Conservation (phyloP, 805 yeast species). For the Kluyveromyces lactis region DNA sequence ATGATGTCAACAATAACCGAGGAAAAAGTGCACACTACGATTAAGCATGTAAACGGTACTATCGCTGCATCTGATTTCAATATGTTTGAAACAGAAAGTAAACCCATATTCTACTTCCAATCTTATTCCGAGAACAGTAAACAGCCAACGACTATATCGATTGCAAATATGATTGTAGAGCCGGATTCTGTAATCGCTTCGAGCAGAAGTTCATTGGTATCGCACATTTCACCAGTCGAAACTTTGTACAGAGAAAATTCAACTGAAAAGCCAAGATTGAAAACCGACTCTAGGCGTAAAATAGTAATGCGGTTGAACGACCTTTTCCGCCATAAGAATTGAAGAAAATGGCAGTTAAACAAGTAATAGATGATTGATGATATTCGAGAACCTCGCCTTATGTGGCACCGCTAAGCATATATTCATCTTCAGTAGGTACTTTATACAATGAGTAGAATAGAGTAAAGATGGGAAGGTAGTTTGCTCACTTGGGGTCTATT, state of each 20-base stretch:
- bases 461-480: too few species aligned
- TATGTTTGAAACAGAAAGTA: constrained; percentile 1
- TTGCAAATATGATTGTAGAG: background rate
- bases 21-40: background rate
- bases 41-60: constrained; percentile 1
- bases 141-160: background rate
- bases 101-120: constrained; percentile 1
- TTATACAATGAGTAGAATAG: too few species aligned
- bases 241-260: background rate
- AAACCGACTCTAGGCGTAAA: background rate
- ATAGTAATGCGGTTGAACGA: background rate
- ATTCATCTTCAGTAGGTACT: too few species aligned
- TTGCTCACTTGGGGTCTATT: constrained; percentile 18
- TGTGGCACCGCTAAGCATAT: too few species aligned
- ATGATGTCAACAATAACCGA: background rate
- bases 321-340: background rate
- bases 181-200: background rate
- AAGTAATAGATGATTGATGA: too few species aligned
- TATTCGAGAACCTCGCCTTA: too few species aligned
- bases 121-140: background rate
- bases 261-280: background rate
- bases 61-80: constrained; percentile 2
- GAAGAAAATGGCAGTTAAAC: background rate
- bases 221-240: background rate
- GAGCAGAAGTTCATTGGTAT: background rate